Conservation (phyloP, 495 filamentous ascomycete species). For the Xylaria cubensis region DNA sequence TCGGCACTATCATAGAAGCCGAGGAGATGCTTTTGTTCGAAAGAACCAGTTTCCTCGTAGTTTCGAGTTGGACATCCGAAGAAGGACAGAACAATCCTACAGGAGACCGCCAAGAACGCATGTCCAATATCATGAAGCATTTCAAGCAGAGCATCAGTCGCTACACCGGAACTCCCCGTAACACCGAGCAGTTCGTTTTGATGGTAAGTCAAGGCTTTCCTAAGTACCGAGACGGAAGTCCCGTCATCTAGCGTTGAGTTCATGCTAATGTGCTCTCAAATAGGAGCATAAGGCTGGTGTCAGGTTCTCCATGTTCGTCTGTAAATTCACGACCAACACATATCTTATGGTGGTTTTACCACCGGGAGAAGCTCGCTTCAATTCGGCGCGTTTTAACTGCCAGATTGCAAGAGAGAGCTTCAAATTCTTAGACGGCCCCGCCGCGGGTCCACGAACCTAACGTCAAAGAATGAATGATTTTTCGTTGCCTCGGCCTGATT, state of each 20-base stretch:
- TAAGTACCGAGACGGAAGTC: slow-evolving; percentile 35
- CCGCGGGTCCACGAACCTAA: slow-evolving; percentile 30
- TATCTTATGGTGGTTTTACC: slow-evolving; percentile 92
- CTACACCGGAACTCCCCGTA: slow-evolving; percentile 59
- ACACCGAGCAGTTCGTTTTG: slow-evolving; percentile 61
- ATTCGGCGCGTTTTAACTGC: slow-evolving; percentile 87
- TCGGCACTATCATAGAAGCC: slow-evolving; percentile 84
- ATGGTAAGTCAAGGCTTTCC: slow-evolving; percentile 39
- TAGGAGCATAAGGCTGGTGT: slow-evolving; percentile 60
- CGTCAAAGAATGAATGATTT: not conserved
- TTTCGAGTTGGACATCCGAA: slow-evolving; percentile 79
- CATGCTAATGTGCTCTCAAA: slow-evolving; percentile 27
- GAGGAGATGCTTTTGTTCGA: slow-evolving; percentile 96
- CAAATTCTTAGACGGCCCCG: slow-evolving; percentile 57
- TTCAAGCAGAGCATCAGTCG: slow-evolving; percentile 79
- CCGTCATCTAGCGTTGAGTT: slow-evolving; percentile 23
- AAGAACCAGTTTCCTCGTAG: slow-evolving; percentile 92
- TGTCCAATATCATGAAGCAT: slow-evolving; percentile 95
- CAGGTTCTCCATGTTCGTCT: slow-evolving; percentile 89
- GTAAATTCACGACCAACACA: slow-evolving; percentile 93
- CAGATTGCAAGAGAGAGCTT: slow-evolving; percentile 84
- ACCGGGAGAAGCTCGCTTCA: slow-evolving; percentile 85
- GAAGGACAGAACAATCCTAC: slow-evolving; percentile 81
- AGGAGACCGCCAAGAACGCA: slow-evolving; percentile 89
- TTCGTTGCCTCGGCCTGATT: not conserved